Base-by-base conservation (phyloP, 768 basidiomycete genomes). In the Agaricus subrufescens region DNA sequence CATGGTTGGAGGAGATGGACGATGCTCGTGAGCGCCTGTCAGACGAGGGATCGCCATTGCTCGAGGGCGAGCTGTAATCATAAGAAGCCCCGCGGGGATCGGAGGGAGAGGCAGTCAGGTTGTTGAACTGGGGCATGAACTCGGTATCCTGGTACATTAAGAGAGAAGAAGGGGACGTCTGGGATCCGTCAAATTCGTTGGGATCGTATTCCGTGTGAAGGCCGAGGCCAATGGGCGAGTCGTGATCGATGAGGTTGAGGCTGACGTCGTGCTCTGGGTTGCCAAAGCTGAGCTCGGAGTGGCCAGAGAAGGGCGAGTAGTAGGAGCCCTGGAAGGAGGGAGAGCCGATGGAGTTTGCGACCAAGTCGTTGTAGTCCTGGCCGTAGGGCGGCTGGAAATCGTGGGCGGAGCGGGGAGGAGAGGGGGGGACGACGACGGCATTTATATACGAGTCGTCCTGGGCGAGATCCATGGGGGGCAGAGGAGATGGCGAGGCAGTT, bases 271-370 rank as follows among this genome's bases (percentile, higher is more conserved):
- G 68, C 9, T 78, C 80, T n/a, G 71, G 76, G 62, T 12, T 40
- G 39, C 74, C 73, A 54, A 77, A 79, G 56, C 71, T 74, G 19
- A 87, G 84, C n/a, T 91, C 89, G 3, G 87, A 87, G 61, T 82
- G 75, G 51, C 69, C 74, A 5, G 86, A 87, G 67, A 77, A 89
- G 8, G 88, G 88, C 0, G 87, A 89, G 69, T 84, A 79, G 73
- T 85, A 85, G 4, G 85, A 87, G 23, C 66, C 65, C 67, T 67
- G 64, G 61, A 67, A 71, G 46, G 66, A 65, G 4, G 66, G 63
- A 1, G 65, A 64, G n/a, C 59, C 52, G 12, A 62, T 49, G 19
- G 63, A 50, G 44, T 53, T 60, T 46, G 30, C 46, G n/a, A 55
- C 31, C 38, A 61, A 60, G 31, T 61, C 60, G 45, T 49, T 42